Percentiles rank a stretch among this genome's conserved stretches.
Evolutionary conservation across 352 stramenopile species (phyloP).

Genomic region (Phytophthora ohioensis): DNA sequence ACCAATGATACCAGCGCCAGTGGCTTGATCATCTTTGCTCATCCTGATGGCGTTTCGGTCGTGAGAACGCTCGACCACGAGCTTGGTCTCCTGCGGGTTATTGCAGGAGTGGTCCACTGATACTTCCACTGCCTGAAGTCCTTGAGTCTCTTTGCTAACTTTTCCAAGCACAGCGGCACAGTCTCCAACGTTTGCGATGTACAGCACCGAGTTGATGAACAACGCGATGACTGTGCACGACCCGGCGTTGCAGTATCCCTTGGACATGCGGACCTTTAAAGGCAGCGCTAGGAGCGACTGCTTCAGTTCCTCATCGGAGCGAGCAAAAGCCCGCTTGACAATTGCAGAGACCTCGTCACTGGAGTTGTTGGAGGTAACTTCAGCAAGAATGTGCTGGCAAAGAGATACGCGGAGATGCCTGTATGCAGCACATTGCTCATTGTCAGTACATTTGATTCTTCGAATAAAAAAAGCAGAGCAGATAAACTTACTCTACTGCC

Average conservation of each 20-base stretch:
- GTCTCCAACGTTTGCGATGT: constrained; percentile 93
- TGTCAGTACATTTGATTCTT: constrained; percentile 8
- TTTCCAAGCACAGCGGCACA: constrained; percentile 90
- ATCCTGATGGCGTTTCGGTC: constrained; percentile 89
- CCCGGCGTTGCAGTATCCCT: constrained; percentile 78
- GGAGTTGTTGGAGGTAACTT: constrained; percentile 34
- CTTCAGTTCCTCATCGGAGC: constrained; percentile 70
- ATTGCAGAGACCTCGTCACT: constrained; percentile 43
- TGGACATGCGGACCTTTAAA: constrained; percentile 52
- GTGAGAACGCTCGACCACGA: constrained; percentile 70
- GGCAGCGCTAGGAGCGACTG: constrained; percentile 57
- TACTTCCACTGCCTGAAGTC: constrained; percentile 47
- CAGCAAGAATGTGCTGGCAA: constrained; percentile 48
- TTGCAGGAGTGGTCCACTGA: constrained; percentile 70
- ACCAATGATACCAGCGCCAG: constrained; percentile 68
- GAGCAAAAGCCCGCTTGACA: constrained; percentile 53
- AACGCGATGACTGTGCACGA: constrained; percentile 71
- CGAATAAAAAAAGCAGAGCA: not conserved
- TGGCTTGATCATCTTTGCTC: constrained; percentile 92
- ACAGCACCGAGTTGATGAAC: constrained; percentile 72
- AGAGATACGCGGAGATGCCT: constrained; percentile 52
- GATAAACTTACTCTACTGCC: constrained; percentile 65
- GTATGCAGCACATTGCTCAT: not conserved
- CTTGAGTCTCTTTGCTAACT: constrained; percentile 47
- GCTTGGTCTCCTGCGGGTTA: constrained; percentile 58